Evolutionary conservation across 495 filamentous ascomycete species (phyloP).

Genomic region (Paragyromitra xinjiangensis): DNA sequence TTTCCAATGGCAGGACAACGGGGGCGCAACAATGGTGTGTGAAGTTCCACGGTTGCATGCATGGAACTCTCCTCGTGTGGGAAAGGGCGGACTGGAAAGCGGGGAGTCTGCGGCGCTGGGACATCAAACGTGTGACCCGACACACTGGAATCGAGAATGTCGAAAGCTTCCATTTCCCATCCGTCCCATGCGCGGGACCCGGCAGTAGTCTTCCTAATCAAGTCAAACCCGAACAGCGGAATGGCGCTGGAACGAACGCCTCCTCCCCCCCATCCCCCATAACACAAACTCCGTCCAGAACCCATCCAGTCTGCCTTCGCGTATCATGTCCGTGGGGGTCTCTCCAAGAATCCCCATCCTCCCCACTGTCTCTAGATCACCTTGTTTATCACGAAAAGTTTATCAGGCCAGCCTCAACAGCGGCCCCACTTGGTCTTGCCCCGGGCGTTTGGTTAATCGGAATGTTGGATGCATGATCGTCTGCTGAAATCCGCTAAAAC

Average conservation of each 20-base stretch:
- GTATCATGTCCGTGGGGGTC: constrained; percentile 28
- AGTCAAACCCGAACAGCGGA: constrained; percentile 29
- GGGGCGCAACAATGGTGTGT: constrained; percentile 27
- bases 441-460: constrained; percentile 3
- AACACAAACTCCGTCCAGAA: neutral
- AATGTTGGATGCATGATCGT: neutral
- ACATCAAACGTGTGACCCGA: constrained; percentile 45
- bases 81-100: constrained; percentile 23
- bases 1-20: constrained; percentile 24
- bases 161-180: constrained; percentile 28
- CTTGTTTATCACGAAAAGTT: neutral
- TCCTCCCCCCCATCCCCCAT: neutral
- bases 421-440: neutral
- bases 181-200: constrained; percentile 37
- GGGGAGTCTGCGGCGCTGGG: constrained; percentile 27
- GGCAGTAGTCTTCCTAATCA: constrained; percentile 41
- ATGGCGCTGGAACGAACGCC: constrained; percentile 16
- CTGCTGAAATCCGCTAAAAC: constrained; percentile 21
- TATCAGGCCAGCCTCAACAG: neutral
- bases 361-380: neutral
- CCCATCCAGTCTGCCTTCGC: neutral
- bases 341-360: neutral
- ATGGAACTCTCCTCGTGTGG: constrained; percentile 29
- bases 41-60: constrained; percentile 34
- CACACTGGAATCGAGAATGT: constrained; percentile 43